Evolutionary conservation across 108 stramenopile genomes (phyloP).

Genomic region (Discostella pseudostelligera): DNA sequence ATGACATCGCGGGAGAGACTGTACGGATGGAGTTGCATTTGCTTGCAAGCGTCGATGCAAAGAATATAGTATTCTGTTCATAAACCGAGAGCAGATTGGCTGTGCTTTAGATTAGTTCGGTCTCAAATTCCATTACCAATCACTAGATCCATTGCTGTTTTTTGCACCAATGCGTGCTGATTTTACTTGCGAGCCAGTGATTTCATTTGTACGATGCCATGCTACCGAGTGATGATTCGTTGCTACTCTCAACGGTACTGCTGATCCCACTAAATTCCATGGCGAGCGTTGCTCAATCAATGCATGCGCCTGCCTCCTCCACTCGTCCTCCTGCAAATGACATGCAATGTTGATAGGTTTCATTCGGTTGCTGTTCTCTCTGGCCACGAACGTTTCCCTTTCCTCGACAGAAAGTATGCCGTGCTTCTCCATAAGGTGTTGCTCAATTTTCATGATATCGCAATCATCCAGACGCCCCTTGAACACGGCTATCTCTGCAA

Average conservation of each 20-base stretch:
- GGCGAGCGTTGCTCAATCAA: slow-evolving; percentile 57
- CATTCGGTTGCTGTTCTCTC: slow-evolving; percentile 17
- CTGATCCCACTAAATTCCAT: slow-evolving; percentile 18
- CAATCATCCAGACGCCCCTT: slow-evolving; percentile 53
- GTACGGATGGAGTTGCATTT: too few relatives aligned
- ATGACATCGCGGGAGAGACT: too few relatives aligned
- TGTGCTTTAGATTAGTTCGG: too few relatives aligned
- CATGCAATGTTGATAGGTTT: slow-evolving; percentile 27
- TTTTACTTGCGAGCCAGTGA: slow-evolving; percentile 57
- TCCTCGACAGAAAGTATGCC: slow-evolving; percentile 47
- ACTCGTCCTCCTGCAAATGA: slow-evolving; percentile 55
- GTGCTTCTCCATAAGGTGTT: slow-evolving; percentile 72
- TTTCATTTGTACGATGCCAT: slow-evolving; percentile 65
- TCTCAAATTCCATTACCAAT: slow-evolving; percentile 49
- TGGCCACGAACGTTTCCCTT: slow-evolving; percentile 16
- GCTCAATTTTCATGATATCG: slow-evolving; percentile 66
- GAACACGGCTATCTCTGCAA: slow-evolving; percentile 80
- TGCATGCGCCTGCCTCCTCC: slow-evolving; percentile 57
- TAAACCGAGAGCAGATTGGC: too few relatives aligned
- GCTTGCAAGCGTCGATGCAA: too few relatives aligned
- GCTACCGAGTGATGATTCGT: slow-evolving; percentile 66
- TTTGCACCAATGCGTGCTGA: slow-evolving; percentile 61
- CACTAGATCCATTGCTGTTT: slow-evolving; percentile 53
- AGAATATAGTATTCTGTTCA: too few relatives aligned
- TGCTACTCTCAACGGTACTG: slow-evolving; percentile 68